phyloP scores from a whole-genome alignment of 495 filamentous ascomycete species.

The Tuber melanosporum region DNA sequence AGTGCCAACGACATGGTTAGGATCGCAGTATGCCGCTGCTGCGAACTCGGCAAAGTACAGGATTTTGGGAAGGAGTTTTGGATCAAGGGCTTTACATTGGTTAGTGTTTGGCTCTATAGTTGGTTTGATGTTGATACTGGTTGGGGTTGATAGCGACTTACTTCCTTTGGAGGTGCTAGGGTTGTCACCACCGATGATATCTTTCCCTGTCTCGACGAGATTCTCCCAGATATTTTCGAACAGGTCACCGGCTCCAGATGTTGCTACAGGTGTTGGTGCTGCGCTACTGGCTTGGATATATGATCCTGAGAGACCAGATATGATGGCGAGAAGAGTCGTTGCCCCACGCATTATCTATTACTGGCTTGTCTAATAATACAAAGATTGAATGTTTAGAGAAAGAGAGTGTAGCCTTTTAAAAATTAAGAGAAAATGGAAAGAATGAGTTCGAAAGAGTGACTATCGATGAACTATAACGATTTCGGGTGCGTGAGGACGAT shows the following conservation, averaged over 20 bases:
- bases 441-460: neutral
- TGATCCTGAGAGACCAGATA: slow-evolving; percentile 16
- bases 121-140: neutral
- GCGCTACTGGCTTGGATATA: neutral
- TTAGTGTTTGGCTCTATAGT: neutral
- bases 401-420: neutral
- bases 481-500: neutral
- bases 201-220: neutral
- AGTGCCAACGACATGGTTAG: slow-evolving; percentile 6
- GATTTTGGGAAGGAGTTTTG: neutral
- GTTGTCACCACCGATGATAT: neutral
- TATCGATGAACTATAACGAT: neutral
- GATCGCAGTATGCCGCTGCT: slow-evolving; percentile 7
- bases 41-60: neutral
- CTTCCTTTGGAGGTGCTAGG: neutral
- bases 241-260: neutral
- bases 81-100: neutral
- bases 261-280: neutral
- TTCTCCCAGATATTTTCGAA: slow-evolving; percentile 14
- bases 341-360: neutral
- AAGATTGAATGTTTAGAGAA: neutral
- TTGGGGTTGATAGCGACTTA: neutral
- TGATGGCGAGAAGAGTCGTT: slow-evolving; percentile 16
- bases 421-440: slow-evolving; percentile 4
- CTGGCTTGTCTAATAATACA: neutral